phyloP scores from a whole-genome alignment of 495 filamentous ascomycete genomes.

The Penicillium tannophilum region DNA sequence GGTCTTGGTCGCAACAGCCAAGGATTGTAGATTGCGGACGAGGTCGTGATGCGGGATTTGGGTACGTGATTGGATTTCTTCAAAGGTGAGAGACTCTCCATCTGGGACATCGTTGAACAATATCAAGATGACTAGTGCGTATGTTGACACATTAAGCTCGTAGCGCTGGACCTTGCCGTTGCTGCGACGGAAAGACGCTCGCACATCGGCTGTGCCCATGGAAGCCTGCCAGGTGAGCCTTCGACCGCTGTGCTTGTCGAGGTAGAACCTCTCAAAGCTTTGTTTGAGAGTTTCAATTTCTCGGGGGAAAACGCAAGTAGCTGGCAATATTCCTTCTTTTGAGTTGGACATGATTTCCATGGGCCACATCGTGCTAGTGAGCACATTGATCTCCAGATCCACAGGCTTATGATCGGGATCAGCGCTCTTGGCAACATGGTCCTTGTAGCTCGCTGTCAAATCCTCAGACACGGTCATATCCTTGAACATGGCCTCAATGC shows the following conservation, averaged over 20 bases:
- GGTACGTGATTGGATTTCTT: slow-evolving; percentile 82
- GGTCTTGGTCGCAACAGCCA: slow-evolving; percentile 84
- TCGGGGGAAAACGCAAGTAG: slow-evolving; percentile 66
- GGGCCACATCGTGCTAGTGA: slow-evolving; percentile 95
- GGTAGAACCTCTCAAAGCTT: slow-evolving; percentile 89
- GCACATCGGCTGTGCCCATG: slow-evolving; percentile 86
- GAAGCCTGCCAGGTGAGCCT: slow-evolving; percentile 81
- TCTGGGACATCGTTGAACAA: slow-evolving; percentile 81
- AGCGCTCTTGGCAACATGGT: slow-evolving; percentile 62
- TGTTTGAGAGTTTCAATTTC: slow-evolving; percentile 76
- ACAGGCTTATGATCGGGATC: slow-evolving; percentile 67
- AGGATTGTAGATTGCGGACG: slow-evolving; percentile 76
- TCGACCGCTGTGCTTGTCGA: slow-evolving; percentile 81
- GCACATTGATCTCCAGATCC: slow-evolving; percentile 79
- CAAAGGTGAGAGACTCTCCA: slow-evolving; percentile 68
- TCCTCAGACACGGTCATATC: slow-evolving; percentile 93
- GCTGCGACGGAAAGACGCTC: slow-evolving; percentile 74
- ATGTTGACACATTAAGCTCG: slow-evolving; percentile 90
- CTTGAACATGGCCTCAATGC: slow-evolving; percentile 97
- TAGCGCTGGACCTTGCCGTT: slow-evolving; percentile 74
- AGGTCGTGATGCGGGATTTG: slow-evolving; percentile 81
- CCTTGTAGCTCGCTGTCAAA: slow-evolving; percentile 72
- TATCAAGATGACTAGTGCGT: slow-evolving; percentile 85
- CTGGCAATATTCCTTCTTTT: slow-evolving; percentile 52
- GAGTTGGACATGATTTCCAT: slow-evolving; percentile 74